Conservation (phyloP, 2,329 filamentous ascomycete genomes). For the Aspergillus proliferans region DNA sequence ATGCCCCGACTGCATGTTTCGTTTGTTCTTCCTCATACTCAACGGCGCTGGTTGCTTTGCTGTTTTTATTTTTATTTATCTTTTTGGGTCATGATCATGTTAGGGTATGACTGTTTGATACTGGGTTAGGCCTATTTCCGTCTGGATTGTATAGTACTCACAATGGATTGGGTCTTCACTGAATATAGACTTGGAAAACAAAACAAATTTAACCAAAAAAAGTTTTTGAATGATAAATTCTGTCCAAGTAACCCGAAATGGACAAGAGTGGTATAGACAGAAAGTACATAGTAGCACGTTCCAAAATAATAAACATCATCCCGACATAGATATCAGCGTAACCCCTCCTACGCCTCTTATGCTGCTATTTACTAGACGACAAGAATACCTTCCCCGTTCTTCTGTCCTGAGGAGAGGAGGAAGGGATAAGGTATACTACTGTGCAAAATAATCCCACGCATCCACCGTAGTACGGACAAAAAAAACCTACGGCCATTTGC, state of each 20-base stretch:
- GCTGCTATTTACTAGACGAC: not conserved
- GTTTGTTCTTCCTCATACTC: not conserved
- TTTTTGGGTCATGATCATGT: not conserved
- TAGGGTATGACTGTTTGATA: not conserved
- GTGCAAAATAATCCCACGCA: too few species aligned
- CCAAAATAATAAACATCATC: not conserved
- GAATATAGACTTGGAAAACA: too few species aligned
- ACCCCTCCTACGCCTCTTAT: not conserved
- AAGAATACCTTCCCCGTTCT: not conserved
- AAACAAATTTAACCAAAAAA: too few species aligned
- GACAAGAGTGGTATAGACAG: too few species aligned
- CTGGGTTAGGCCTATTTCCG: too few species aligned
- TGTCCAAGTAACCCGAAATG: too few species aligned
- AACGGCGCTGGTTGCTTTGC: not conserved
- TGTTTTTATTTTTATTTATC: too few species aligned
- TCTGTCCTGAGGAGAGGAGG: not conserved
- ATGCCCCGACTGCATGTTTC: not conserved
- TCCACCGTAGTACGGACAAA: too few species aligned
- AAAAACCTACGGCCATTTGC: not conserved
- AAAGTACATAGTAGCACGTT: not conserved
- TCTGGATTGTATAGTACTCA: too few species aligned
- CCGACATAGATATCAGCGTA: conserved; percentile 2
- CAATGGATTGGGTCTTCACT: too few species aligned
- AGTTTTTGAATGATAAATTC: too few species aligned
- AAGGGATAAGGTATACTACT: not conserved